Evolutionary conservation across 225 moss, liverwort and hornwort species (phyloP), one percentile per base, ranked within the genome.

Genomic region (Asterella californica): DNA sequence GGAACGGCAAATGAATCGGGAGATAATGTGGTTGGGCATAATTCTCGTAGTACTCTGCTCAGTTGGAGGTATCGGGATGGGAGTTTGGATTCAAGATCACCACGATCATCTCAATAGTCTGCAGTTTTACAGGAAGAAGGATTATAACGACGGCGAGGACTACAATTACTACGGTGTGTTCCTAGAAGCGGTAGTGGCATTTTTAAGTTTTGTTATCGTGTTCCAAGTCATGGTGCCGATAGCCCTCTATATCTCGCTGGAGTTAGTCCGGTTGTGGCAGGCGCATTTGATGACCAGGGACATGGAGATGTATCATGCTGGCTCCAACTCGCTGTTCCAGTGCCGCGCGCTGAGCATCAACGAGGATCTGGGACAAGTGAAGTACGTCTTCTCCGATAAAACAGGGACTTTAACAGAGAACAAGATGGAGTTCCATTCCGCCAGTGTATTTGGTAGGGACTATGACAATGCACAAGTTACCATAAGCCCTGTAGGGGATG

Each of bases 351-450:
- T 96, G 84, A 96, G 91, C 79, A 94, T 96, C 27, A 96, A 96
- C 75, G 96, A 96, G 83, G 96, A 96, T 74, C 67, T 96, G 84
- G 96, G 96, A 25, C 96, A 96, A 83, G 88, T 96, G 17, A 94
- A 96, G 38, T 96, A 91, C 74, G 81, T 96, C 0, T 96, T 96
- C 54, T 94, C 96, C 19, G 96, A 96, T 30, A 96, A 96, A 79
- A 96, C 96, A 50, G 96, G 96, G 19, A 96, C 96, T 29, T 83
- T 96, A 74, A 96, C 96, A 21, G 92, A 96, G 86, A 96, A 96
- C 72, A 94, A 92, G 84, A 96, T 96, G 96, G 91, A 92, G 76
- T 96, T 96, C 78, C 79, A 83, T 84, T 89, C 96, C 48, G 96
- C 96, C 73, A 89, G 94, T 69, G 88, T 96, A 34, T 45, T 76